Percentiles rank a stretch among this genome's conserved stretches.
Evolutionary conservation across 2,329 filamentous ascomycete genomes (phyloP).

Genomic region (Aspergillus clavatus): DNA sequence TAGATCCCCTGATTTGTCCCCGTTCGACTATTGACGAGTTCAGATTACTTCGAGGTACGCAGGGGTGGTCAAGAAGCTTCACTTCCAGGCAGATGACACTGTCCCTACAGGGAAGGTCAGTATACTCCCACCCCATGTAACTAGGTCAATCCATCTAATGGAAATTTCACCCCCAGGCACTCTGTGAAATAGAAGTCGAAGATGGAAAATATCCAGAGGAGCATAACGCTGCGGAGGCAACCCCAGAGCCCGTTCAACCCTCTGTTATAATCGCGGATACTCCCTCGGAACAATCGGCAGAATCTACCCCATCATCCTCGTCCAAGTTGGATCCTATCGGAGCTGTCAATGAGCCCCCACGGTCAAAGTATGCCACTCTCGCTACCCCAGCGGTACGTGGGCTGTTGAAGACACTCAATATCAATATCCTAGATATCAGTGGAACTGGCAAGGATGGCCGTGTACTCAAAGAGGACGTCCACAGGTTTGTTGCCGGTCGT

Average conservation of each 20-base stretch:
- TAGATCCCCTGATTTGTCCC: not conserved
- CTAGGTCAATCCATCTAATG: constrained; percentile 9
- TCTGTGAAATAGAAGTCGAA: constrained; percentile 91
- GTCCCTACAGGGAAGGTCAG: constrained; percentile 75
- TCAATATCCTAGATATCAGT: constrained; percentile 71
- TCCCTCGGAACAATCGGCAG: constrained; percentile 16
- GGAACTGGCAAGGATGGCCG: constrained; percentile 89
- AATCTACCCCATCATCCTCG: constrained; percentile 2
- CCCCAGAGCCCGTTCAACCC: constrained; percentile 22
- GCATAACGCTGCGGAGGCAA: constrained; percentile 25
- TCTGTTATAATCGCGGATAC: constrained; percentile 11
- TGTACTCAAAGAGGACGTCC: constrained; percentile 88
- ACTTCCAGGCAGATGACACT: constrained; percentile 95
- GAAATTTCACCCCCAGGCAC: constrained; percentile 51
- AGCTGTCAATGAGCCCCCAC: constrained; percentile 11
- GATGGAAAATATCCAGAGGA: constrained; percentile 66
- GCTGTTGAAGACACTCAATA: constrained; percentile 69
- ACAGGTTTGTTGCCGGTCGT: constrained; percentile 60
- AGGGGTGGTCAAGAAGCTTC: constrained; percentile 90
- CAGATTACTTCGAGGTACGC: constrained; percentile 95
- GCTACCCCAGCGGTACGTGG: constrained; percentile 92
- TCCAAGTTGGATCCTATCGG: constrained; percentile 1
- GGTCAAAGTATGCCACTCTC: constrained; percentile 64
- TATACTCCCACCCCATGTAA: not conserved
- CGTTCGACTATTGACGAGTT: constrained; percentile 33